Percentiles rank a stretch among this genome's conserved stretches.
These are phyloP conservation scores for Yarrowia sp. DNA, from an alignment of 805 yeast species.

Conservation along the genomic window DNA sequence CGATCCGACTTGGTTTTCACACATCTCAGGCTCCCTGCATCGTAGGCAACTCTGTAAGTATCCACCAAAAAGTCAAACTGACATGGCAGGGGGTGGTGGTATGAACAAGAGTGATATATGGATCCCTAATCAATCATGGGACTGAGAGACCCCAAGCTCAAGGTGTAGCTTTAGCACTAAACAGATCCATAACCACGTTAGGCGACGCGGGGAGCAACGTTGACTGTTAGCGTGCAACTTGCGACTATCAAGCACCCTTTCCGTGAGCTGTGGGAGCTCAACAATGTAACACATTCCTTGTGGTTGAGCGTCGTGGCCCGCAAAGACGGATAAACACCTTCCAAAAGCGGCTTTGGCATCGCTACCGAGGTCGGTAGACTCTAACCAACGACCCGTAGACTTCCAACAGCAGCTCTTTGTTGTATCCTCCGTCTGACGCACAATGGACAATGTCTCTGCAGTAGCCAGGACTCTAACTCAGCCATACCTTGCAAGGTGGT, in stretches of 20 bases:
- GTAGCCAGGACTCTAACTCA: conserved; percentile 15
- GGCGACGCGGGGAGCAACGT: not conserved
- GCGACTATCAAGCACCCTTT: not conserved
- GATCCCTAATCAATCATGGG: not conserved
- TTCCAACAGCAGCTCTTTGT: not conserved
- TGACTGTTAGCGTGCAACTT: not conserved
- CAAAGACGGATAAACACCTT: not conserved
- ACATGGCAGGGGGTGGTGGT: not conserved
- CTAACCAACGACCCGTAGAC: not conserved
- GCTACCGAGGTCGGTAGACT: conserved; percentile 6
- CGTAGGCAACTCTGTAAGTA: not conserved
- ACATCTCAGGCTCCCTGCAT: not conserved
- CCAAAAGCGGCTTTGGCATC: conserved; percentile 1
- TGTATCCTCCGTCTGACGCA: not conserved
- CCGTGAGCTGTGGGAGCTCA: not conserved
- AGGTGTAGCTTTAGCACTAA: not conserved
- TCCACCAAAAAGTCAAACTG: conserved; percentile 24
- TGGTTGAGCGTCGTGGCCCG: not conserved
- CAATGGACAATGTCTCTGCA: not conserved
- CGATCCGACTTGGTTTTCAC: not conserved
- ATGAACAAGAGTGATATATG: not conserved
- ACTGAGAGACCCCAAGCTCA: not conserved
- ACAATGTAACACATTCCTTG: not conserved
- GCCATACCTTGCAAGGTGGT: conserved; percentile 11
- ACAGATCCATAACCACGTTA: not conserved